phyloP scores from a whole-genome alignment of 2,329 filamentous ascomycete genomes.

The Bipolaris victoriae region DNA sequence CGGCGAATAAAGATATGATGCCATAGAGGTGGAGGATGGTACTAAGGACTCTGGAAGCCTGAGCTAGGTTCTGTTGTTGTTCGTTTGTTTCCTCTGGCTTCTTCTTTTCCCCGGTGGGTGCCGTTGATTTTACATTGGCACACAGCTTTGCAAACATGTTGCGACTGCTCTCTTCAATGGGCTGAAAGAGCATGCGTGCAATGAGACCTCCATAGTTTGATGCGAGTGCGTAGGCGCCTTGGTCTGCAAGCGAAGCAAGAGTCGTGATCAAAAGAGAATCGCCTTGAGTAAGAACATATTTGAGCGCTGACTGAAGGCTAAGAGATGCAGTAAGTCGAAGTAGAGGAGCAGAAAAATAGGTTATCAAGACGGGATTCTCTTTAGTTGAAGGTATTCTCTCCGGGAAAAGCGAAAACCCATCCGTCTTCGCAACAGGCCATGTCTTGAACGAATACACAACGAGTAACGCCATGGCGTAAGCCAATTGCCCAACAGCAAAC shows the following conservation, averaged over 20 bases:
- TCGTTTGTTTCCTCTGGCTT: slow-evolving; percentile 14
- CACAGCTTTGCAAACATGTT: slow-evolving; percentile 87
- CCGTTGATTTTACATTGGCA: slow-evolving; percentile 43
- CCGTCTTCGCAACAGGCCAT: slow-evolving; percentile 59
- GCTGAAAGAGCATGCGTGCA: slow-evolving; percentile 89
- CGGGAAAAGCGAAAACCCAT: slow-evolving; percentile 73
- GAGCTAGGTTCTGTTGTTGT: slow-evolving; percentile 36
- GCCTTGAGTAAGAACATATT: slow-evolving; percentile 92
- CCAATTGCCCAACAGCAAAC: slow-evolving; percentile 85
- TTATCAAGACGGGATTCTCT: slow-evolving; percentile 27
- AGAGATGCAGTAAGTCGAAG: slow-evolving; percentile 78
- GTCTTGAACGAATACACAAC: slow-evolving; percentile 72
- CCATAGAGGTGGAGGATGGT: slow-evolving; percentile 74
- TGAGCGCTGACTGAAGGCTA: slow-evolving; percentile 85
- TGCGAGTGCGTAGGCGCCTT: slow-evolving; percentile 90
- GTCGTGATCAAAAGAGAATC: slow-evolving; percentile 86
- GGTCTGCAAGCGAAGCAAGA: slow-evolving; percentile 76
- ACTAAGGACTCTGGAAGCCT: slow-evolving; percentile 61
- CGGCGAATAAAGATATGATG: slow-evolving; percentile 72
- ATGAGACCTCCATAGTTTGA: slow-evolving; percentile 90
- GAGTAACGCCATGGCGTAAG: slow-evolving; percentile 73
- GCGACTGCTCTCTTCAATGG: slow-evolving; percentile 90
- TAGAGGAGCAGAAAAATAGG: slow-evolving; percentile 70
- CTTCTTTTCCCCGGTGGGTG: slow-evolving; percentile 5
- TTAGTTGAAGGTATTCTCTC: slow-evolving; percentile 49